These are phyloP conservation scores for Pinus taeda DNA, from an alignment of 75 land plant genomes.

Conservation along the genomic window DNA sequence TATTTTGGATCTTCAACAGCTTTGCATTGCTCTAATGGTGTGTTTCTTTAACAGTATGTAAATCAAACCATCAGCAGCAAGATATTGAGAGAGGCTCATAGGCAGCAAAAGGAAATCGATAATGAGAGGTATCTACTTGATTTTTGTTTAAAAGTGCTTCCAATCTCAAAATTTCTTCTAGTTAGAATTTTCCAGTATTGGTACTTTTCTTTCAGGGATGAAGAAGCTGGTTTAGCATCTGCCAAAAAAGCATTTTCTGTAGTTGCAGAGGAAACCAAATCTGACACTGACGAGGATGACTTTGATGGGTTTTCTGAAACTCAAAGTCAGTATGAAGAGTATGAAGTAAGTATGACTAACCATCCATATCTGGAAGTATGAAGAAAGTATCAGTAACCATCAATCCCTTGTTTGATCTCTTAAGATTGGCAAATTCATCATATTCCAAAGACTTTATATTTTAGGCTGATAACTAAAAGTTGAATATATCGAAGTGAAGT, in stretches of 20 bases:
- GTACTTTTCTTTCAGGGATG: conserved; percentile 21
- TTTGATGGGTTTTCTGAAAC: conserved; percentile 63
- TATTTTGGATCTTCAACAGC: no score
- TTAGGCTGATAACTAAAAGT: neutral
- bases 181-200: neutral
- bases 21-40: no score
- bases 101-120: conserved; percentile 78
- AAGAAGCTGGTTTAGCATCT: conserved; percentile 41
- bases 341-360: conserved; percentile 31
- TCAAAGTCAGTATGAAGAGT: conserved; percentile 44
- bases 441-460: neutral
- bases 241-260: conserved; percentile 35
- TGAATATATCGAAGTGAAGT: neutral
- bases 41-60: conserved; percentile 18
- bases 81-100: conserved; percentile 70
- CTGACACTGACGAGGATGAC: conserved; percentile 66
- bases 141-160: neutral
- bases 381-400: neutral
- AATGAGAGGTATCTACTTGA: conserved; percentile 42
- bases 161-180: neutral
- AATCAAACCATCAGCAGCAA: conserved; percentile 56
- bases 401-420: neutral
- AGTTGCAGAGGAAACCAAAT: conserved; percentile 14
- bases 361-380: neutral
- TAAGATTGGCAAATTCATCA: neutral